These are phyloP conservation scores for Neonothopanus nambi DNA, from an alignment of 1,284 basidiomycete species.

Conservation along the genomic window DNA sequence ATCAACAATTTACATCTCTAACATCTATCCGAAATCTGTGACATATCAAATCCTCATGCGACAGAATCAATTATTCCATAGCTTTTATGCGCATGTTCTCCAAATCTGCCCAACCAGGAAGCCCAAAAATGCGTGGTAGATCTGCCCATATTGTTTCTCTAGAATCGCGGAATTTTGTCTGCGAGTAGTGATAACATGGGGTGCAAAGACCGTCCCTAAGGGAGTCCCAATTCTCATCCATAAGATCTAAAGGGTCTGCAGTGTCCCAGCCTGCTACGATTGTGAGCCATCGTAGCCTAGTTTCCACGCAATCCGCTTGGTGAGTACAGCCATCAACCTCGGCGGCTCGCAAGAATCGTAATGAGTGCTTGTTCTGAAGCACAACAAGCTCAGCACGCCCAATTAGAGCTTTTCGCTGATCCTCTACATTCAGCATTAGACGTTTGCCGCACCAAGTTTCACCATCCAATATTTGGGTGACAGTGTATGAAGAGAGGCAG, in stretches of 20 bases:
- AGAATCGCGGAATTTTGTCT: constrained; percentile 17
- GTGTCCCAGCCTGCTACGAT: constrained; percentile 2
- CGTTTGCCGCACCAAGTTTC: neutral
- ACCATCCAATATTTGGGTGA: constrained; percentile 20
- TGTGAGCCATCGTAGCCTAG: constrained; percentile 1
- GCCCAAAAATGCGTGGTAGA: constrained; percentile 28
- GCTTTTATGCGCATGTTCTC: constrained; percentile 17
- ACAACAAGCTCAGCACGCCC: constrained; percentile 9
- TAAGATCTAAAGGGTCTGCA: constrained; percentile 5
- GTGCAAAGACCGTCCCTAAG: constrained; percentile 19
- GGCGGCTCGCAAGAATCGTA: neutral
- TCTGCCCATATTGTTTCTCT: constrained; percentile 28
- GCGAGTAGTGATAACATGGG: constrained; percentile 17
- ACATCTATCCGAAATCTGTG: too few species aligned
- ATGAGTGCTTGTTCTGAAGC: constrained; percentile 2
- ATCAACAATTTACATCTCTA: too few species aligned
- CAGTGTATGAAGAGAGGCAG: constrained; percentile 20
- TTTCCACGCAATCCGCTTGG: neutral
- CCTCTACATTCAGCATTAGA: neutral
- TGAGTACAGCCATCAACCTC: neutral
- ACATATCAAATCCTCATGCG: too few species aligned
- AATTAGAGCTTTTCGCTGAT: neutral
- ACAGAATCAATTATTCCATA: constrained; percentile 2
- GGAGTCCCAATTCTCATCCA: constrained; percentile 5
- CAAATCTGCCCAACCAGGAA: constrained; percentile 30